Conservation (phyloP, 495 filamentous ascomycete genomes). For the Amniculicola lignicola region DNA sequence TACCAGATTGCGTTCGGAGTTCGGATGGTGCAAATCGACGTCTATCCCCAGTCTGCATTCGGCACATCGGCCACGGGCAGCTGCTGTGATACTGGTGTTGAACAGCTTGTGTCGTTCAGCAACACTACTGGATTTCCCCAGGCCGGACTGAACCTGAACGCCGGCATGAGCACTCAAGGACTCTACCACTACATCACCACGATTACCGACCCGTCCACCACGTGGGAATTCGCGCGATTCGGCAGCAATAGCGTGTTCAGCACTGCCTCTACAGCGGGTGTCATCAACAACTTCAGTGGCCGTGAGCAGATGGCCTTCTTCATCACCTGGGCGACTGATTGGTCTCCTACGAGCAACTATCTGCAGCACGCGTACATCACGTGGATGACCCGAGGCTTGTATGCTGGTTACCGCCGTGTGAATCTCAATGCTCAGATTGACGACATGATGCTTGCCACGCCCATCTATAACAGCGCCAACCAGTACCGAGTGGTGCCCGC, state of each 20-base stretch:
- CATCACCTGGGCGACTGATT: slow-evolving; percentile 52
- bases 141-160: background rate
- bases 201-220: slow-evolving; percentile 51
- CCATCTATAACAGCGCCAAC: slow-evolving; percentile 50
- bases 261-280: slow-evolving; percentile 48
- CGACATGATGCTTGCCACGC: slow-evolving; percentile 58
- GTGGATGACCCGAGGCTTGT: slow-evolving; percentile 58
- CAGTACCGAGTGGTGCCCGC: slow-evolving; percentile 52
- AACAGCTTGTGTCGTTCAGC: background rate
- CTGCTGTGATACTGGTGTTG: background rate
- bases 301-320: slow-evolving; percentile 63
- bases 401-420: slow-evolving; percentile 54
- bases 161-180: slow-evolving; percentile 49
- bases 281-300: slow-evolving; percentile 58
- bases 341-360: slow-evolving; percentile 53
- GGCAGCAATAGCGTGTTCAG: background rate
- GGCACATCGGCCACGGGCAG: background rate
- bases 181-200: slow-evolving; percentile 58
- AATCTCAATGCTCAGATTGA: slow-evolving; percentile 61
- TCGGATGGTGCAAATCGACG: slow-evolving; percentile 60
- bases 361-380: slow-evolving; percentile 62
- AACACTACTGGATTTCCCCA: background rate
- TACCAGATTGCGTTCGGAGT: slow-evolving; percentile 58
- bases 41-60: background rate
- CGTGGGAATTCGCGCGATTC: slow-evolving; percentile 49